Evolutionary conservation across 176 grass and related monocot species (phyloP).

Genomic region (Paspalum notatum): DNA sequence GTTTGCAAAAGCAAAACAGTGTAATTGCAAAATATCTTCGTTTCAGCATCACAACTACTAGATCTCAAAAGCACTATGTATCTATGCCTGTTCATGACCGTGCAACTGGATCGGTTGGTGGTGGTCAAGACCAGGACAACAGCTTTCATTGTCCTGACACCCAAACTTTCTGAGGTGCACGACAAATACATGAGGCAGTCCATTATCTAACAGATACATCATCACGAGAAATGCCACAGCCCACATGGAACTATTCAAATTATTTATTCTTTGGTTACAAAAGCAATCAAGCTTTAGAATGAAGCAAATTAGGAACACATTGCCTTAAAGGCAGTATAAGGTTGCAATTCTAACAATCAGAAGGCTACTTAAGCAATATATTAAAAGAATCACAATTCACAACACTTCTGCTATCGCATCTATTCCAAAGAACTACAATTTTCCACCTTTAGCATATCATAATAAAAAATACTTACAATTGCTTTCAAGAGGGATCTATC

Average conservation of each 20-base stretch:
- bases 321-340: slow-evolving; percentile 6
- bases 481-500: slow-evolving; percentile 95
- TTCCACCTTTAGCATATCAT: neutral
- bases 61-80: too few species aligned
- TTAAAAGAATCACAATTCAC: neutral
- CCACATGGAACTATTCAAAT: slow-evolving; percentile 3
- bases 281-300: slow-evolving; percentile 10
- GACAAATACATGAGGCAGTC: too few species aligned
- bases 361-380: slow-evolving; percentile 3
- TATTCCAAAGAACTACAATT: neutral
- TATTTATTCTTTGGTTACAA: neutral
- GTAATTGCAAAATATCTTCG: too few species aligned
- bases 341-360: neutral
- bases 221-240: neutral
- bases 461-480: slow-evolving; percentile 65
- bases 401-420: neutral
- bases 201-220: slow-evolving; percentile 8
- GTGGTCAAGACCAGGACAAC: too few species aligned
- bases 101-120: too few species aligned
- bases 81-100: too few species aligned
- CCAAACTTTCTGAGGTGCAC: too few species aligned
- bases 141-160: too few species aligned
- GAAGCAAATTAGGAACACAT: neutral
- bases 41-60: too few species aligned
- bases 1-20: too few species aligned